Evolutionary conservation across 2,329 filamentous ascomycete genomes (phyloP).

Genomic region (Colletotrichum agaves): DNA sequence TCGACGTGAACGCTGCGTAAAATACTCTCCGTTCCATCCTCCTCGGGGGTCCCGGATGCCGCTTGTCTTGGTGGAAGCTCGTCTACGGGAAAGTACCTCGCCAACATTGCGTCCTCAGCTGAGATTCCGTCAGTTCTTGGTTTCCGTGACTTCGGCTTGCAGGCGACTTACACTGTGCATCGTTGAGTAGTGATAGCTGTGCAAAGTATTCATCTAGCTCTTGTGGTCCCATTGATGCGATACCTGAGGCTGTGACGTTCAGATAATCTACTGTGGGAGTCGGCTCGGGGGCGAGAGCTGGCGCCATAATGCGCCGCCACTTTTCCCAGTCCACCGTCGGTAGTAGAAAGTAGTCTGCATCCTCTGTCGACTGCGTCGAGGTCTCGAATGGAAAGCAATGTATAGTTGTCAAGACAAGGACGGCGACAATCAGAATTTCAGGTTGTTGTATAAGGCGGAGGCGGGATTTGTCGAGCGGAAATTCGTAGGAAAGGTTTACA

Average conservation of each 20-base stretch:
- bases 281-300: slow-evolving; percentile 41
- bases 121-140: background rate
- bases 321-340: slow-evolving; percentile 75
- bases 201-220: slow-evolving; percentile 75
- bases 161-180: slow-evolving; percentile 48
- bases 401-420: slow-evolving; percentile 82
- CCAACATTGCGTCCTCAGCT: slow-evolving; percentile 31
- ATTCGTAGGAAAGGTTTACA: slow-evolving; percentile 66
- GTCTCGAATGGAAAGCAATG: slow-evolving; percentile 80
- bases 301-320: slow-evolving; percentile 69
- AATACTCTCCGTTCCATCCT: slow-evolving; percentile 41
- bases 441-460: slow-evolving; percentile 70
- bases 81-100: slow-evolving; percentile 50
- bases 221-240: slow-evolving; percentile 68
- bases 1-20: slow-evolving; percentile 16
- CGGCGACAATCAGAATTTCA: slow-evolving; percentile 77
- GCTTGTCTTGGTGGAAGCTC: slow-evolving; percentile 37
- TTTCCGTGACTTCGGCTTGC: slow-evolving; percentile 40
- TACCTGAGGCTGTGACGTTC: slow-evolving; percentile 68
- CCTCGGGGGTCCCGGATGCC: slow-evolving; percentile 40
- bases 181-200: slow-evolving; percentile 47
- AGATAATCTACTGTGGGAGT: slow-evolving; percentile 54
- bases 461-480: slow-evolving; percentile 59
- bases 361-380: slow-evolving; percentile 56
- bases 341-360: slow-evolving; percentile 52